A percentile compares a stretch with the other conserved stretches of the same genome.
Conservation (phyloP, 805 yeast genomes). For the Hanseniaspora nectarophila region DNA sequence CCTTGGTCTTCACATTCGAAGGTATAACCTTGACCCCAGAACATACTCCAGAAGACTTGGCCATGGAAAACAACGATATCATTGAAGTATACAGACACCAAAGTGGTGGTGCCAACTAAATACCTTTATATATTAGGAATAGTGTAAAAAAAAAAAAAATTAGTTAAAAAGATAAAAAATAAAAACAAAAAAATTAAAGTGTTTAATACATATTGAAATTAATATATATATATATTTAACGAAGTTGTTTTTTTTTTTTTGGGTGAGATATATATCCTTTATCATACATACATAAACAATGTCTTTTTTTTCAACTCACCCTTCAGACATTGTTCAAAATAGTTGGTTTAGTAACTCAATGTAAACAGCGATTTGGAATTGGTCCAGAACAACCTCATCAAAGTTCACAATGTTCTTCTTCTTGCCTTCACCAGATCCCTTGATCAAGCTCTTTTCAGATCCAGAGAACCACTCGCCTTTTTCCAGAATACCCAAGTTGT, state of each 20-base stretch:
- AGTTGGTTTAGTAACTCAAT: slow-evolving; percentile 26
- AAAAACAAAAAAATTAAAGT: too few species aligned
- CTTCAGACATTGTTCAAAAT: slow-evolving; percentile 15
- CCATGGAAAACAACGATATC: slow-evolving; percentile 88
- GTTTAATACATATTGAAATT: too few species aligned
- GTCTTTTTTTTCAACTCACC: too few species aligned
- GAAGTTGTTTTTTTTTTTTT: neutral
- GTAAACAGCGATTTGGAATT: slow-evolving; percentile 30
- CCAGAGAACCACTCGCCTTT: slow-evolving; percentile 1
- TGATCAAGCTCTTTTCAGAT: neutral
- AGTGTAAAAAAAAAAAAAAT: neutral
- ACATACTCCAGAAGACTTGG: slow-evolving; percentile 86
- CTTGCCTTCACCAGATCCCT: neutral
- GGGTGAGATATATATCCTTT: neutral
- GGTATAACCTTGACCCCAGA: slow-evolving; percentile 82
- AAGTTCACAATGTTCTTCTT: slow-evolving; percentile 13
- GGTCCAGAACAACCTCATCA: slow-evolving; percentile 25
- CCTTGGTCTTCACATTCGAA: slow-evolving; percentile 81
- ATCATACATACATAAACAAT: too few species aligned
- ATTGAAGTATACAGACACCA: slow-evolving; percentile 97
- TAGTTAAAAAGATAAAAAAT: neutral
- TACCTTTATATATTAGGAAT: neutral
- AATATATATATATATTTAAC: neutral
- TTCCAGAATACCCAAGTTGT: slow-evolving; percentile 22
- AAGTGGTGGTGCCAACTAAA: slow-evolving; percentile 40